Base-by-base conservation (phyloP, 2,329 filamentous ascomycete species). In the Colletotrichum lini region DNA sequence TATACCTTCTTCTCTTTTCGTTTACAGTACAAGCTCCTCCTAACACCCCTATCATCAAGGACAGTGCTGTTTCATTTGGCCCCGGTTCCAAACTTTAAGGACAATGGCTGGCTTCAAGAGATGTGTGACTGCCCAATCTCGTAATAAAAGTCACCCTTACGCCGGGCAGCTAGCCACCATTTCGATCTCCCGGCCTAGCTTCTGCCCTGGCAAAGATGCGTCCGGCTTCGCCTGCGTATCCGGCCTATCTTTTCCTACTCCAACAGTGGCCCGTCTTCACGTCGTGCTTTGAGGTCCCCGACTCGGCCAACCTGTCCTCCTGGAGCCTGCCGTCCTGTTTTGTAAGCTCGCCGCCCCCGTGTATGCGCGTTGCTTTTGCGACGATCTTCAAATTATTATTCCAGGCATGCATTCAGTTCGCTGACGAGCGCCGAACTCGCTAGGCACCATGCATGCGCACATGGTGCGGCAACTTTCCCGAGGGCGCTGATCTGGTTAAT, bases 251-350 rank as follows among this genome's bases (percentile, higher is more conserved):
- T 9, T 49, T 49, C 18, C n/a, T 49, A 15, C 47, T 23, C 47
- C 47, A 49, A 23, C 47, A 49, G 47, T 49, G 47, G 47, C 47
- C 21, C 21, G 23, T 49, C 18, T 23, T 49, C 47, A 23, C 9
- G 2, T 49, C 18, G 47, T 49, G 47, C 47, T 49, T 49, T n/a
- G 47, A 49, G 47, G 47, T 49, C 47, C 47, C 47, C 47, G 47
- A 49, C 2, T 49, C 47, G 47, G 47, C 47, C 21, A 49, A 49
- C 47, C 9, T 49, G 2, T 49, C 47, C 18, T 49, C 47, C 47
- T 49, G 47, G 47, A 49, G 47, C 47, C 9, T 49, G n/a, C 47
- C 47, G n/a, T 49, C 47, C 16, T 49, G 47, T 49, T 49, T 49
- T 49, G 47, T 49, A 49, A 49, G 47, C 47, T 23, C 3, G 40